phyloP scores from a whole-genome alignment of 441 rosid genomes.

The Adansonia madagascariensis region DNA sequence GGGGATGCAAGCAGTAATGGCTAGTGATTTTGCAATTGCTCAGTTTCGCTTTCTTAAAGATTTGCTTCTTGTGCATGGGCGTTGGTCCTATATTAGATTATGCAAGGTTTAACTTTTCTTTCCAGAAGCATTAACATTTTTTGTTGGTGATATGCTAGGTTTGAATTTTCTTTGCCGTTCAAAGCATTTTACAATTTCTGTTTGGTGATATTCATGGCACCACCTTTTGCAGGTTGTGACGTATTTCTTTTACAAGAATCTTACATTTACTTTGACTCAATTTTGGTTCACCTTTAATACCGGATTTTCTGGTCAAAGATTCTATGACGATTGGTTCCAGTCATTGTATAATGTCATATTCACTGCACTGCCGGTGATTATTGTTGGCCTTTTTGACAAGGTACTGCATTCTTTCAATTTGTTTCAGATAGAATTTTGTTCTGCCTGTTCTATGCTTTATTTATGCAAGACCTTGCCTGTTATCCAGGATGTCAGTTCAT shows the following conservation, averaged over 20 bases:
- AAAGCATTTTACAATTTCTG: constrained; percentile 15
- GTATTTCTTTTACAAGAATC: constrained; percentile 99
- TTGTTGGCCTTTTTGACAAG: constrained; percentile 98
- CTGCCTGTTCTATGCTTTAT: background rate
- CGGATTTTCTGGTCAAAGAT: constrained; percentile 99
- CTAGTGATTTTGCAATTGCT: constrained; percentile 99
- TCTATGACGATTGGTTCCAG: constrained; percentile 99
- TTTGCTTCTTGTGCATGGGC: constrained; percentile 96
- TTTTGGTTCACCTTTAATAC: constrained; percentile 99
- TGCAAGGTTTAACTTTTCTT: constrained; percentile 75
- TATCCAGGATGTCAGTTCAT: constrained; percentile 88
- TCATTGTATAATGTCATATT: constrained; percentile 91
- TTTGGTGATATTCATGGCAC: constrained; percentile 18
- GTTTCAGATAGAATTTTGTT: background rate
- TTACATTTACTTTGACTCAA: constrained; percentile 95
- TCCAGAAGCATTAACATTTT: constrained; percentile 19
- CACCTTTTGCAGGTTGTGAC: constrained; percentile 79
- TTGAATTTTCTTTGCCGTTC: constrained; percentile 24
- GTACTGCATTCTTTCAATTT: constrained; percentile 40
- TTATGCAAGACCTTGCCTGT: constrained; percentile 16
- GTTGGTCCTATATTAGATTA: constrained; percentile 97
- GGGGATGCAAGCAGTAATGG: constrained; percentile 99
- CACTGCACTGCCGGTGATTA: constrained; percentile 93
- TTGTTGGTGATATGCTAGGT: constrained; percentile 57
- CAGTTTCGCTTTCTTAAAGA: constrained; percentile 94